Evolutionary conservation across 805 yeast species (phyloP), one percentile per base, ranked within the genome.

Genomic region (Tetrapisispora nanseiensis): DNA sequence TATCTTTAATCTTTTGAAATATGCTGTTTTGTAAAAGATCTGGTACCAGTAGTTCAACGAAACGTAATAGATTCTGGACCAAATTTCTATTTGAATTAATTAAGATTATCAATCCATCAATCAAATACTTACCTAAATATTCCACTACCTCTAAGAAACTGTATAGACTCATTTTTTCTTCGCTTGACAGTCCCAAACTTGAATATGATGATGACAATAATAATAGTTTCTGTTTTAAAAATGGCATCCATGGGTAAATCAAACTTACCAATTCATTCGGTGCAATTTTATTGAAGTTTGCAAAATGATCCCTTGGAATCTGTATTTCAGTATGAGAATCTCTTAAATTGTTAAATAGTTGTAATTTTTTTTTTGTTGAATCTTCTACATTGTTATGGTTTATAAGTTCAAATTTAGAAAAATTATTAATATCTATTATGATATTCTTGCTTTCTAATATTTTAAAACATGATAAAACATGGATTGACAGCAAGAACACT

Each of bases 241-340:
- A 39, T 10, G 55, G 45, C 29, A 61, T 45, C 66, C 66, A 61
- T 4, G 65, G 64, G 33, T 55, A 61, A 6, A 60, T 51, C 24
- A 48, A 32, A 35, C 49, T 30, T 18, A 48, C 47, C 36, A 59
- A 46, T 11, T 55, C 54, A n/a, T 44, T 48, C 3, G 58, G 48
- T 3, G 22, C 10, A n/a, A 20, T 8, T n/a, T 4, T 60, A 59
- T 27, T 52, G 51, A 38, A 52, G 47, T 37, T 24, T 9, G 9
- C 28, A 20, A 26, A 13, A 33, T 32, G 34, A 15, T 9, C 13
- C 6, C 10, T 18, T 16, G 34, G n/a, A 10, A 32, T 7, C 18
- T 18, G 23, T 18, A 32, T 32, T 4, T 18, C 34, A 6, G 12
- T 23, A 19, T 32, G 9, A 4, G 30, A 13, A 10, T 15, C 12